Evolutionary conservation across 1,284 basidiomycete species (phyloP).

Genomic region (Thecaphora thlaspeos): DNA sequence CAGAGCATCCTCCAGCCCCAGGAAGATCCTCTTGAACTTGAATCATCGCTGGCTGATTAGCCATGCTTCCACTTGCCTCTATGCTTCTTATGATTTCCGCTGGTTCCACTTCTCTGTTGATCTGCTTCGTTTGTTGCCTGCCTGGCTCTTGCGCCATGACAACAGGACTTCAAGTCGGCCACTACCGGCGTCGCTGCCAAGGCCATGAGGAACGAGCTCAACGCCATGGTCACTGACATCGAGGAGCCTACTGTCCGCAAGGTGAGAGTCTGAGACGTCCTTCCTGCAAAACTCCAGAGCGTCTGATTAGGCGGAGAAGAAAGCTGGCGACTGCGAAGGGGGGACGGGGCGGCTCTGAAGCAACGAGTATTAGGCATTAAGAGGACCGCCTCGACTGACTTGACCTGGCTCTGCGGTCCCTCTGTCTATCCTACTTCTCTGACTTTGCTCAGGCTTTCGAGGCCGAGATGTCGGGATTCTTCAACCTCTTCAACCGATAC

Average conservation of each 20-base stretch:
- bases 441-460: slow-evolving; percentile 75
- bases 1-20: too few relatives aligned
- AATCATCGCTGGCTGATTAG: too few relatives aligned
- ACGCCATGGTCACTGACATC: slow-evolving; percentile 73
- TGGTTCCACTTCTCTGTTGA: not conserved
- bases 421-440: slow-evolving; percentile 1
- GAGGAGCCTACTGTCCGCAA: slow-evolving; percentile 66
- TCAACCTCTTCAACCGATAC: slow-evolving; percentile 98
- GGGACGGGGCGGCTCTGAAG: too few relatives aligned
- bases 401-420: not conserved
- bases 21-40: too few relatives aligned
- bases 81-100: not conserved
- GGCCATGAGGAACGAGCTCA: slow-evolving; percentile 98
- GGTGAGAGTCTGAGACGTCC: too few relatives aligned
- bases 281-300: too few relatives aligned
- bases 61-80: too few relatives aligned
- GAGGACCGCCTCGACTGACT: too few relatives aligned
- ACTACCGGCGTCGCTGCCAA: slow-evolving; percentile 96
- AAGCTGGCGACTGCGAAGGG: too few relatives aligned
- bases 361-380: too few relatives aligned
- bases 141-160: not conserved
- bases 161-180: slow-evolving; percentile 86
- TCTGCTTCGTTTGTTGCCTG: not conserved
- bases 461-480: slow-evolving; percentile 98
- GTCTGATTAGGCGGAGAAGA: too few relatives aligned